These are phyloP conservation scores for Mortierella sp. DNA, from an alignment of 371 early-diverging fungal species.

Conservation along the genomic window DNA sequence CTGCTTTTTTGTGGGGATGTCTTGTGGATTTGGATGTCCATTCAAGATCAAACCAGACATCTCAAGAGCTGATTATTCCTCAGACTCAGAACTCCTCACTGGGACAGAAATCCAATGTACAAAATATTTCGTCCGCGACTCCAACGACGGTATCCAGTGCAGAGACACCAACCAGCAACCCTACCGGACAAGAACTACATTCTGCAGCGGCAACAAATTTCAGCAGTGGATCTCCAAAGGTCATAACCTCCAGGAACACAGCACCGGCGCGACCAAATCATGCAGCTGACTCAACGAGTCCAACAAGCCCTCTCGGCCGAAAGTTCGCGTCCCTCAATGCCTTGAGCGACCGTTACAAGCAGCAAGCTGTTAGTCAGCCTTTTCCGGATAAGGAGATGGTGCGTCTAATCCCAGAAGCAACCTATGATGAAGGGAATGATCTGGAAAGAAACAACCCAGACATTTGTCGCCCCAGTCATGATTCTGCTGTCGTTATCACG, in stretches of 20 bases:
- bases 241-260: constrained; percentile 11
- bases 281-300: not conserved
- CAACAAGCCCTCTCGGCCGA: constrained; percentile 11
- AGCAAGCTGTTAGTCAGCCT: not conserved
- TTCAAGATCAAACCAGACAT: constrained; percentile 12
- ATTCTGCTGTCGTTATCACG: constrained; percentile 36
- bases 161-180: not conserved
- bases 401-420: constrained; percentile 4
- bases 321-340: constrained; percentile 29
- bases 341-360: constrained; percentile 27
- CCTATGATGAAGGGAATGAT: constrained; percentile 39
- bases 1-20: constrained; percentile 20
- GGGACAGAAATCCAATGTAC: too few species aligned
- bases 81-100: not conserved
- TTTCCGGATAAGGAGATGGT: constrained; percentile 10
- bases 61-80: not conserved
- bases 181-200: not conserved
- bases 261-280: constrained; percentile 8
- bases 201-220: not conserved
- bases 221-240: not conserved
- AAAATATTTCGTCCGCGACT: too few species aligned
- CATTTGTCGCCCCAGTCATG: constrained; percentile 27
- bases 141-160: not conserved
- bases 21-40: constrained; percentile 36
- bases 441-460: constrained; percentile 15